phyloP scores from a whole-genome alignment of 2,329 filamentous ascomycete species.

The Epichloe brachyelytri region DNA sequence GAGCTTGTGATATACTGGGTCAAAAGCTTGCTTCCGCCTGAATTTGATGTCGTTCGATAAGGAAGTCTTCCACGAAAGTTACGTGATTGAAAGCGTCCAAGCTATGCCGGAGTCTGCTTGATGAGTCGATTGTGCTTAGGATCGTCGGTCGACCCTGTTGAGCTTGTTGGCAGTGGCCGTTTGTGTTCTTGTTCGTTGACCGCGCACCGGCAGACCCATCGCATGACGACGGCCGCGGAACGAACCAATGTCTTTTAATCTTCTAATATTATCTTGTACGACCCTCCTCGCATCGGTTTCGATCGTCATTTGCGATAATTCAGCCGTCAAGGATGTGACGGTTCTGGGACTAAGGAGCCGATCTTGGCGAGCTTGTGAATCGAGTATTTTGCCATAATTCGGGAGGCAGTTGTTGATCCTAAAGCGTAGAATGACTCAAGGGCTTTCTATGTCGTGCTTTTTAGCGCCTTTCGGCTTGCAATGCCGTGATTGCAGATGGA shows the following conservation, averaged over 20 bases:
- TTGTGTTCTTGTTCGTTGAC: conserved; percentile 76
- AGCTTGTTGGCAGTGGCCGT: conserved; percentile 47
- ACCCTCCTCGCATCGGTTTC: conserved; percentile 75
- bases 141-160: conserved; percentile 38
- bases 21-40: background rate
- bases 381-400: conserved; percentile 76
- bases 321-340: conserved; percentile 68
- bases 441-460: conserved; percentile 39
- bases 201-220: conserved; percentile 81
- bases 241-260: conserved; percentile 80
- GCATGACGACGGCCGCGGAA: conserved; percentile 86
- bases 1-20: too few relatives aligned
- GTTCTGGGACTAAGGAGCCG: conserved; percentile 64
- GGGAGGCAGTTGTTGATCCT: conserved; percentile 53
- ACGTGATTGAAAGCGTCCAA: background rate
- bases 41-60: too few relatives aligned
- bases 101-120: background rate
- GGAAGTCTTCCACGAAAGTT: background rate
- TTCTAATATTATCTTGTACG: conserved; percentile 71
- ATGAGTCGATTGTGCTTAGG: conserved; percentile 8
- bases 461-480: background rate
- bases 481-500: background rate
- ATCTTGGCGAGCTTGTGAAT: conserved; percentile 77
- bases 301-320: conserved; percentile 83
- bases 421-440: conserved; percentile 82